Evolutionary conservation across 352 stramenopile species (phyloP), one percentile per base, ranked within the genome.

Genomic region (Globisporangium heterothallicum): DNA sequence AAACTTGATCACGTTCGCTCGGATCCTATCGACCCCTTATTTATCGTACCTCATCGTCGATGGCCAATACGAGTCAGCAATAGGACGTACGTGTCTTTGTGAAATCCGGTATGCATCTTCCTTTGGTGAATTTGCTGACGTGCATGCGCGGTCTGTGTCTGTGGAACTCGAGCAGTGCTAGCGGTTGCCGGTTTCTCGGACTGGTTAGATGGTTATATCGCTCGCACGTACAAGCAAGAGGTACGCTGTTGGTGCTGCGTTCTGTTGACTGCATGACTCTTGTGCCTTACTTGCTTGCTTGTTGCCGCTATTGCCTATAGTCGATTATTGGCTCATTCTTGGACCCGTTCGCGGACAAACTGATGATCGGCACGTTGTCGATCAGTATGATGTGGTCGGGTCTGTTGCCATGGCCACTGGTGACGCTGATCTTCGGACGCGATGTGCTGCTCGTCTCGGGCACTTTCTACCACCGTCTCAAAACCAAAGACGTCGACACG

Each of bases 131-230:
- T 47, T 8, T 13, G 44, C 2, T n/a, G 14, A 12, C 13, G 29
- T 32, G 21, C 24, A 32, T 42, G 22, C 24, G 21, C 25, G 27
- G 5, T 56, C 25, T 27, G 27, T 48, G 25, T 49, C n/a, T 2
- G 12, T 51, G 1, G 34, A 12, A 41, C n/a, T 34, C 10, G 29
- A 34, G 38, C 34, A 92, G 82, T 92, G 18, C 61, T 92, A n/a
- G 71, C 75, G 5, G 70, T 84, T 32, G 78, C 82, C 0, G 78
- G 77, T 5, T 50, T 91, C 12, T 91, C 79, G 3, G 82, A 92
- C 54, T 92, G 82, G 82, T 61, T 91, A 26, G 82, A 92, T 48
- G 82, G 82, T 42, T 92, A 86, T 54, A 82, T 92, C 41, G 82
- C 82, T 34, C 79, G 80, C 6, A 75, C 58, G 21, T 84, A 76